Evolutionary conservation across 768 basidiomycete genomes (phyloP).

Genomic region (Pleurotus citrinopileatus): DNA sequence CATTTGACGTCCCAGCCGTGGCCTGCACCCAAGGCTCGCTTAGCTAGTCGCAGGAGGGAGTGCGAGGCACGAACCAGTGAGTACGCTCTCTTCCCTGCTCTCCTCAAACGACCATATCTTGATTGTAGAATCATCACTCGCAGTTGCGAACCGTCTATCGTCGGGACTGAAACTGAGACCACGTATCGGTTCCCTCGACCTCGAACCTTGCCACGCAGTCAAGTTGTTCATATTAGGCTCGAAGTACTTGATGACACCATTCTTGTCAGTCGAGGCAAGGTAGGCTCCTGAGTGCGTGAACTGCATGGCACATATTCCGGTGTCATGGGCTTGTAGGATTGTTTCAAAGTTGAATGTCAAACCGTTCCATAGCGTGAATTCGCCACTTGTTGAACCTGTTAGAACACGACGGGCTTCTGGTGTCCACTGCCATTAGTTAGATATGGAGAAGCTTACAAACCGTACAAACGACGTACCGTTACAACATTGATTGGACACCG

Average conservation of each 20-base stretch:
- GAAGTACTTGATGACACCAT: conserved; percentile 96
- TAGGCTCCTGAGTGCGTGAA: conserved; percentile 95
- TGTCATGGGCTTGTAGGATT: conserved; percentile 98
- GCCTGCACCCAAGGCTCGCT: conserved; percentile 41
- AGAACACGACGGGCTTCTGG: conserved; percentile 92
- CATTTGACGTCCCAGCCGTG: conserved; percentile 99
- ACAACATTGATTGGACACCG: conserved; percentile 96
- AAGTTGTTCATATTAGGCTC: conserved; percentile 99
- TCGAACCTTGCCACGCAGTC: conserved; percentile 88
- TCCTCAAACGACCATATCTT: conserved; percentile 96
- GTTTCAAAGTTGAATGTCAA: conserved; percentile 99
- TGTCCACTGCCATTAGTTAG: conserved; percentile 71
- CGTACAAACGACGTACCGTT: conserved; percentile 52
- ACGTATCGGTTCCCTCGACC: conserved; percentile 84
- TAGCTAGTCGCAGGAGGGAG: background rate
- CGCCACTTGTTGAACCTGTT: conserved; percentile 94
- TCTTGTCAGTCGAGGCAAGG: conserved; percentile 90
- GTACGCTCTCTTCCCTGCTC: conserved; percentile 80
- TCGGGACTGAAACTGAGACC: conserved; percentile 91
- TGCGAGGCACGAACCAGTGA: conserved; percentile 60
- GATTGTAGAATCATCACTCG: conserved; percentile 93
- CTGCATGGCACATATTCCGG: conserved; percentile 82
- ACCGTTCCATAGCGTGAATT: conserved; percentile 99
- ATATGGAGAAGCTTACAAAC: conserved; percentile 6
- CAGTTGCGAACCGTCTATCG: conserved; percentile 89